Base-by-base conservation (phyloP, 2,329 filamentous ascomycete genomes). In the Claviceps capensis region DNA sequence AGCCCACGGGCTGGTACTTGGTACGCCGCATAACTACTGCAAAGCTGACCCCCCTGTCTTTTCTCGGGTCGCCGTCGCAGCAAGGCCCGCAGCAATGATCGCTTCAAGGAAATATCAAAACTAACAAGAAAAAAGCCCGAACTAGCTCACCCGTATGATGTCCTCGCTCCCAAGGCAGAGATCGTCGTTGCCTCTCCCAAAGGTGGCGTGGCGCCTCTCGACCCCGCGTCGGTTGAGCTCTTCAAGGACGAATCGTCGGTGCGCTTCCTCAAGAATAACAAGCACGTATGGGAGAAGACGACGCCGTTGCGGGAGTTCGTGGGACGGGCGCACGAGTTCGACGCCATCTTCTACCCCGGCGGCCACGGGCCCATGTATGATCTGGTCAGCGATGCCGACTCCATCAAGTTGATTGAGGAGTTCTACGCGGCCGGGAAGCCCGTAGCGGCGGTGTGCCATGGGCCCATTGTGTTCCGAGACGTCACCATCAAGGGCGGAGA, bases 1-100 rank as follows among this genome's bases (percentile, higher is more conserved):
- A 71, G 60, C 75, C 76, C 9, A 86, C 83, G 0, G 85, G 85
- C 57, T 88, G 84, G 84, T 88, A 79, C 62, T 69, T 88, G 60
- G 80, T 83, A 69, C 48, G 70, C 4, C 40, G 26, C 26, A 30
- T 9, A 30, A 9, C 26, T 30, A 30, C 23, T 30, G 8, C 26
- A 30, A 30, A 30, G 2, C 2, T 30, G 26, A 30, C 26, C 8
- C 26, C 23, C 26, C 26, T 30, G 26, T 30, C 26, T 9, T 30
- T 30, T 30, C 26, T 30, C 26, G 26, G 26, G 9, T 30, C 26
- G 26, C 26, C 26, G 26, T 30, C 26, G 26, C 26, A 30, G 26
- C 26, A 30, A 30, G 8, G 8, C 3, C 8, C 26, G 26, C 8
- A 9, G 26, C 2, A 30, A 7, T 30, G 26, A 9, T 30, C 8